Percentiles rank a stretch among this genome's conserved stretches.
Conservation (phyloP, 2,329 filamentous ascomycete species). For the Neonectria neomacrospora region DNA sequence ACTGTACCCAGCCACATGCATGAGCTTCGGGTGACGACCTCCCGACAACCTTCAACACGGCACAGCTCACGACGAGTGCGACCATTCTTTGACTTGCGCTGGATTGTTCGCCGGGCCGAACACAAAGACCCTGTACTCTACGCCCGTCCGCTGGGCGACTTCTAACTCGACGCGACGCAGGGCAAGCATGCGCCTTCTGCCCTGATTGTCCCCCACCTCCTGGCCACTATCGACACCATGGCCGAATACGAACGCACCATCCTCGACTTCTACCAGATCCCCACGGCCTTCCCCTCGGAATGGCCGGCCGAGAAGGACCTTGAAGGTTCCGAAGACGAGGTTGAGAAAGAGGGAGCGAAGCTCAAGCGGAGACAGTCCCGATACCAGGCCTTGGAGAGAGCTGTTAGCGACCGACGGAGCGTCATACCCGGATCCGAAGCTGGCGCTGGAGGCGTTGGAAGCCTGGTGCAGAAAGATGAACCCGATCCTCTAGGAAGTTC, state of each 20-base stretch:
- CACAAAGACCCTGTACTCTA: neutral
- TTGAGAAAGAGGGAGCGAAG: constrained; percentile 60
- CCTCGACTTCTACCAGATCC: constrained; percentile 89
- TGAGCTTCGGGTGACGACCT: constrained; percentile 14
- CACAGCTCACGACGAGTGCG: constrained; percentile 11
- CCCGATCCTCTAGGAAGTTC: constrained; percentile 89
- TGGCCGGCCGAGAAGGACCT: constrained; percentile 87
- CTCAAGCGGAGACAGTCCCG: constrained; percentile 75
- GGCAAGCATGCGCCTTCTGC: constrained; percentile 23
- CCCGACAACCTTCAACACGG: constrained; percentile 7
- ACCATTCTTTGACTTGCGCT: neutral
- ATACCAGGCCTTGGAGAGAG: constrained; percentile 85
- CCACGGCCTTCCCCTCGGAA: constrained; percentile 79
- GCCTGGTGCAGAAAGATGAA: constrained; percentile 89
- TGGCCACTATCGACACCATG: constrained; percentile 54
- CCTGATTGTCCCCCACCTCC: constrained; percentile 30
- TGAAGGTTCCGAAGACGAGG: constrained; percentile 72
- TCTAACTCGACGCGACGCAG: constrained; percentile 1
- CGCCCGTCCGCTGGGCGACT: neutral
- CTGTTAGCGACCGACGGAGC: constrained; percentile 74
- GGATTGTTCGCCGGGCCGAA: too few species aligned
- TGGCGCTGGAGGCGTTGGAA: constrained; percentile 74
- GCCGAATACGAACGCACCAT: constrained; percentile 80
- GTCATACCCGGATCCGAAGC: constrained; percentile 75
- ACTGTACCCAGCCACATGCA: constrained; percentile 22